Percentiles rank a stretch among this genome's conserved stretches.
These are phyloP conservation scores for Darksidea phi DNA, from an alignment of 495 filamentous ascomycete genomes.

Conservation along the genomic window DNA sequence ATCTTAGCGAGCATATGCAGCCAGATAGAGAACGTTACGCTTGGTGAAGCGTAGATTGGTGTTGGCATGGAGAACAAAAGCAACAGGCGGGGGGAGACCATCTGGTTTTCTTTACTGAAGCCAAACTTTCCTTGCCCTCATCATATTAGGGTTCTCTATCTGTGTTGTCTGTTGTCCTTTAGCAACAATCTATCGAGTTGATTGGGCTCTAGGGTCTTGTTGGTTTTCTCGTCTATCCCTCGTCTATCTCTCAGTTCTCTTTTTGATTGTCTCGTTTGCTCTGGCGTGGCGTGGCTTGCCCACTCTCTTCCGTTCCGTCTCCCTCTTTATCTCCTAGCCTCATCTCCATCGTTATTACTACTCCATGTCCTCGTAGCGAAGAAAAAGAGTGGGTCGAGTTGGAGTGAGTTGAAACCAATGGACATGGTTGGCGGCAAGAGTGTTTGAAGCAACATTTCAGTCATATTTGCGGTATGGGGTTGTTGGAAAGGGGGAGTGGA, in stretches of 20 bases:
- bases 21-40: constrained; percentile 24
- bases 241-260: constrained; percentile 8
- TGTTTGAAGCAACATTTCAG: too few species aligned
- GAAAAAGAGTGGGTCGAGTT: too few species aligned
- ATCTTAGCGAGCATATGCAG: constrained; percentile 37
- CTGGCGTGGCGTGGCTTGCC: too few species aligned
- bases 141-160: constrained; percentile 6
- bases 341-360: too few species aligned
- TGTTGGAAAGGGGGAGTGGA: too few species aligned
- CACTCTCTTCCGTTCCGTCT: too few species aligned
- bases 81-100: constrained; percentile 5
- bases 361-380: too few species aligned
- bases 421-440: too few species aligned
- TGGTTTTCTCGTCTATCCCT: constrained; percentile 6
- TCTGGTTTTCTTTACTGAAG: not conserved
- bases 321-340: too few species aligned
- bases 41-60: constrained; percentile 6
- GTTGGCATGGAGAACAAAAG: constrained; percentile 16
- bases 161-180: constrained; percentile 21
- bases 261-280: constrained; percentile 2
- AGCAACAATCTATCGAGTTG: constrained; percentile 19
- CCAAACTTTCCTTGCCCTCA: constrained; percentile 24
- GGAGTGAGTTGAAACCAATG: too few species aligned
- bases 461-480: too few species aligned
- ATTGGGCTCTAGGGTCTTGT: constrained; percentile 6